Evolutionary conservation across 257 asterid genomes (phyloP), one percentile per base, ranked within the genome.

Genomic region (Datura wrightii): DNA sequence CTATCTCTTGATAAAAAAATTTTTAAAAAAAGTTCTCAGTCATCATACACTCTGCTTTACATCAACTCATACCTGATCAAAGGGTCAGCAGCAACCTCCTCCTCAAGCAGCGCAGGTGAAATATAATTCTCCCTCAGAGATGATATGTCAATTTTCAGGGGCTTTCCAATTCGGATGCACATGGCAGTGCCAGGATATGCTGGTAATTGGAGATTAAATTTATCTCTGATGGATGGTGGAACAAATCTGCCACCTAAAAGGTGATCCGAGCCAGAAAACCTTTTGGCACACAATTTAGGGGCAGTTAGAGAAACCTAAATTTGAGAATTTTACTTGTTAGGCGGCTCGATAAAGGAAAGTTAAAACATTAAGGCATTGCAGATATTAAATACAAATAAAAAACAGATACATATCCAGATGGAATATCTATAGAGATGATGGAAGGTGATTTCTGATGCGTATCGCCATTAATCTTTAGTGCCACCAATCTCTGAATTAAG

Each of bases 231-330:
- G 50, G 95, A 81, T 60, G 96, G 98, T 53, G 99, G 98, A 79
- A 94, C 96, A 89, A 96, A 96, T 89, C 99, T 92, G 86, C 99
- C 99, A 85, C 99, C 99, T 69, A 96, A 95, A 86, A 96, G 93
- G 90, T 96, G 98, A 90, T 96, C 98, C 3, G 93, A 84, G 34
- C 99, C 99, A 87, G 92, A 90, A 88, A 92, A 96, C 78, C 70
- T 91, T 89, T 91, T 94, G 89, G 97, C 99, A 59, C 99, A 94
- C 80, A 93, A 84, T 95, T 96, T 96, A 8, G 99, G 99, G 89
- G 98, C 95, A 66, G 99, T 96, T 87, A 94, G 89, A 81, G 99
- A 96, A 82, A 96, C 97, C 99, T 96, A 89, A 4, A 86, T 55
- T 90, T 31, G 66, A 66, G 79, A n/a, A 83, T 81, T 76, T 54